Evolutionary conservation across 164 flowering plant species (phyloP), one percentile per base, ranked within the genome.

Genomic region (Cinnamomum micranthum): DNA sequence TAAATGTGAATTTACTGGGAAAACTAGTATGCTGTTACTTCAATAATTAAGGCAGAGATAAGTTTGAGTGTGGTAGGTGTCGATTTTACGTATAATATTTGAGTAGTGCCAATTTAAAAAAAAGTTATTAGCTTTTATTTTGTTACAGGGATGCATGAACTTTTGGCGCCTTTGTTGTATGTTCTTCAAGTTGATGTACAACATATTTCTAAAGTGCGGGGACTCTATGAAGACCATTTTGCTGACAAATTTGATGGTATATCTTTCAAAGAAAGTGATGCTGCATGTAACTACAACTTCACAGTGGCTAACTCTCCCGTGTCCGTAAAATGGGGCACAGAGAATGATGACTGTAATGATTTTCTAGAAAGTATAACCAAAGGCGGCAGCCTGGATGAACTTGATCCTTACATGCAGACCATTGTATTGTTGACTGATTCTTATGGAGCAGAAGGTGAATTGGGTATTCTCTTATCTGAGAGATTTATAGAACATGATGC

Each of bases 401-500:
- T 93, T 73, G 93, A 90, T 82, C 87, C 94, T 20, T 86, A 87
- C 73, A 76, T 87, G 73, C 90, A 86, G 75, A 82, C 86, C 24
- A 86, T 92, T 79, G 78, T 95, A 66, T 79, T 84, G 80, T 81
- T 93, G 15, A 91, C 86, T 80, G 99, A 95, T 83, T 92, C 98
- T 51, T 95, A 95, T 80, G 99, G 98, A 66, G 96, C 98, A 68
- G 99, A 95, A 79, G 98, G 99, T 70, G 99, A 95, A 81, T 79
- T 95, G 69, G 99, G 99, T 50, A 83, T 92, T 74, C 88, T 95
- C 50, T 78, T 93, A 51, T 95, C 98, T 9, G 95, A 91, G 75
- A 92, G 89, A 74, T 95, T 93, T 77, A 85, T 93, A 89, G 99
- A 95, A 80, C 99, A 95, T 77, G 99, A 93, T 86, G 98, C 97